phyloP scores from a whole-genome alignment of 208 protist species.

The Trypanosoma lewisi region DNA sequence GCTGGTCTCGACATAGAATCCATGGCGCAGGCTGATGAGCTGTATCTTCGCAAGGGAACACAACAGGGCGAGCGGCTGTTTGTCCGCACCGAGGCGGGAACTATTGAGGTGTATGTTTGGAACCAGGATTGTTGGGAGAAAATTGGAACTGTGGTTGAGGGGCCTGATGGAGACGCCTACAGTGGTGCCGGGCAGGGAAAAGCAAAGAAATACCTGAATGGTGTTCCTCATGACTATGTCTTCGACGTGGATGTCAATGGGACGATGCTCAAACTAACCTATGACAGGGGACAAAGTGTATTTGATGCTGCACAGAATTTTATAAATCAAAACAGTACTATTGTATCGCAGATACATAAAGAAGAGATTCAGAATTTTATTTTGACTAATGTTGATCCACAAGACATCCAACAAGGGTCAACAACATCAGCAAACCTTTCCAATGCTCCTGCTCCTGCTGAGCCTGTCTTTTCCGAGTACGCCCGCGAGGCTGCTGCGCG shows the following conservation, averaged over 20 bases:
- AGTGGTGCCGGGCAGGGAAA: constrained; percentile 30
- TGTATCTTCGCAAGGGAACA: constrained; percentile 31
- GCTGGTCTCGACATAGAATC: constrained; percentile 34
- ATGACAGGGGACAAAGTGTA: constrained; percentile 88
- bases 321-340: constrained; percentile 68
- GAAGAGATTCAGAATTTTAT: constrained; percentile 95
- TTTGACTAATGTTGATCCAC: constrained; percentile 48
- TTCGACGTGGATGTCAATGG: constrained; percentile 93
- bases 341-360: constrained; percentile 80
- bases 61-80: constrained; percentile 67
- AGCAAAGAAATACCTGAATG: constrained; percentile 79
- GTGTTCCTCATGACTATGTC: constrained; percentile 93
- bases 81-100: constrained; percentile 43
- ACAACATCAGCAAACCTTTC: constrained; percentile 15
- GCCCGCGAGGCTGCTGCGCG: constrained; percentile 24
- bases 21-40: constrained; percentile 46
- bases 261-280: constrained; percentile 83
- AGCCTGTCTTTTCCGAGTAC: constrained; percentile 28
- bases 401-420: constrained; percentile 38
- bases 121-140: constrained; percentile 77
- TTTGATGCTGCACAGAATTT: constrained; percentile 89
- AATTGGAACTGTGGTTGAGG: constrained; percentile 90
- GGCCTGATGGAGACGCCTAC: constrained; percentile 37
- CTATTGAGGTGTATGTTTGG: constrained; percentile 83
- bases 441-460: not conserved